These are phyloP conservation scores for Barnettozyma californica DNA, from an alignment of 805 yeast genomes.

Conservation along the genomic window DNA sequence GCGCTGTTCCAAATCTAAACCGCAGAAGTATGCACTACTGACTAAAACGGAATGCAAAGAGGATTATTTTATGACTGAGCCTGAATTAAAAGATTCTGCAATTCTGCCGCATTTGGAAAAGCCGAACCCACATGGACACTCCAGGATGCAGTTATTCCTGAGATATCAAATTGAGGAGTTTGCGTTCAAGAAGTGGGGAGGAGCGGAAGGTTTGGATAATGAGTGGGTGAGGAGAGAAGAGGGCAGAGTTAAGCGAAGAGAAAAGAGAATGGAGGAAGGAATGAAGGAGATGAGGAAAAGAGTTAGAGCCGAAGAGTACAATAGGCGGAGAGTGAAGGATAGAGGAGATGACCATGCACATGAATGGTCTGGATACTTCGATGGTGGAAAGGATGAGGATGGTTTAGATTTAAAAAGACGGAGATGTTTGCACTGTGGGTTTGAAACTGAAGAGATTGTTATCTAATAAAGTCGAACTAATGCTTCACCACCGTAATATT, in stretches of 20 bases:
- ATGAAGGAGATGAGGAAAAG: slow-evolving; percentile 83
- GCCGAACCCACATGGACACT: slow-evolving; percentile 89
- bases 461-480: slow-evolving; percentile 3
- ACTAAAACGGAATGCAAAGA: slow-evolving; percentile 95
- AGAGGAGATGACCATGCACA: slow-evolving; percentile 63
- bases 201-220: slow-evolving; percentile 79
- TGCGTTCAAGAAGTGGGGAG: slow-evolving; percentile 94
- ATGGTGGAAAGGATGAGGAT: slow-evolving; percentile 38
- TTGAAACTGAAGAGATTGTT: slow-evolving; percentile 74
- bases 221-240: slow-evolving; percentile 87
- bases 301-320: slow-evolving; percentile 87
- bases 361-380: slow-evolving; percentile 59
- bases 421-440: slow-evolving; percentile 76
- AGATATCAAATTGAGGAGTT: slow-evolving; percentile 90
- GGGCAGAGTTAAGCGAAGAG: slow-evolving; percentile 65
- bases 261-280: slow-evolving; percentile 71
- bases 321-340: slow-evolving; percentile 60
- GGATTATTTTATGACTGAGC: slow-evolving; percentile 90
- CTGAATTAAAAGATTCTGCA: slow-evolving; percentile 71
- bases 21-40: slow-evolving; percentile 84
- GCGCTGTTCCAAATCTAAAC: slow-evolving; percentile 61
- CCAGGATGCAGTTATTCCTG: slow-evolving; percentile 87
- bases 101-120: slow-evolving; percentile 76
- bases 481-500: neutral
- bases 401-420: slow-evolving; percentile 41